Evolutionary conservation across 352 stramenopile genomes (phyloP).

Genomic region (Globisporangium uncinulatum): DNA sequence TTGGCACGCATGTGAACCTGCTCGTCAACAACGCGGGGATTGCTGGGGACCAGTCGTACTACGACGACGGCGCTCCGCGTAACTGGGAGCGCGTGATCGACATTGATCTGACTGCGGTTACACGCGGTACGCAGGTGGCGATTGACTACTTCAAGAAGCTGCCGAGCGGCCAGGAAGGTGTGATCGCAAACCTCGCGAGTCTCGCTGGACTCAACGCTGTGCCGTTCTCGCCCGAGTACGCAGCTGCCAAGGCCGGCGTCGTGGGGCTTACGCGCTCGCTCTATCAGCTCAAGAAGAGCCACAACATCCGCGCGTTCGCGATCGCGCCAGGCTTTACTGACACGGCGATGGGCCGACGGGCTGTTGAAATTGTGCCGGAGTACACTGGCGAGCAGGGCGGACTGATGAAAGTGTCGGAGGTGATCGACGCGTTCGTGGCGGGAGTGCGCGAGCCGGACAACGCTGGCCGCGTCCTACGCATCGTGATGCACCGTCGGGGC

Average conservation of each 20-base stretch:
- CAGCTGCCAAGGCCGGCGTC: slow-evolving; percentile 69
- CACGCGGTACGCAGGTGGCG: slow-evolving; percentile 61
- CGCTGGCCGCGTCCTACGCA: slow-evolving; percentile 43
- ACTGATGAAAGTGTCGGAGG: slow-evolving; percentile 29
- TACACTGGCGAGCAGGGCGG: slow-evolving; percentile 50
- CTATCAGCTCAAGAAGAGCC: slow-evolving; percentile 46
- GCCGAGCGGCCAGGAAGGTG: slow-evolving; percentile 26
- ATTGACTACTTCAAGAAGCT: slow-evolving; percentile 55
- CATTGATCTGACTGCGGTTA: slow-evolving; percentile 67
- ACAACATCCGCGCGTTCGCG: slow-evolving; percentile 66
- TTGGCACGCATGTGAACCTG: slow-evolving; percentile 55
- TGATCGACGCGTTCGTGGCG: slow-evolving; percentile 48
- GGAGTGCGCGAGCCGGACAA: slow-evolving; percentile 54
- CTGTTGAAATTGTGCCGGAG: slow-evolving; percentile 27
- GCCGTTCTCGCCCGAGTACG: slow-evolving; percentile 59
- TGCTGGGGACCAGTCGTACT: slow-evolving; percentile 47
- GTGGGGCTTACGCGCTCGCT: slow-evolving; percentile 67
- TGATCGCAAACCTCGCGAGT: too few species aligned
- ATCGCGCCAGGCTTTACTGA: slow-evolving; percentile 65
- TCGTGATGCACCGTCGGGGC: slow-evolving; percentile 27
- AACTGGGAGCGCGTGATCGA: slow-evolving; percentile 61
- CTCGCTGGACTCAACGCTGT: slow-evolving; percentile 17
- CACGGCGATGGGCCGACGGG: slow-evolving; percentile 54
- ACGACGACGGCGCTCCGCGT: slow-evolving; percentile 28
- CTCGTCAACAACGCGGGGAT: slow-evolving; percentile 85